phyloP scores from a whole-genome alignment of 73 alveolate species.

The Uronychia binucleata region DNA sequence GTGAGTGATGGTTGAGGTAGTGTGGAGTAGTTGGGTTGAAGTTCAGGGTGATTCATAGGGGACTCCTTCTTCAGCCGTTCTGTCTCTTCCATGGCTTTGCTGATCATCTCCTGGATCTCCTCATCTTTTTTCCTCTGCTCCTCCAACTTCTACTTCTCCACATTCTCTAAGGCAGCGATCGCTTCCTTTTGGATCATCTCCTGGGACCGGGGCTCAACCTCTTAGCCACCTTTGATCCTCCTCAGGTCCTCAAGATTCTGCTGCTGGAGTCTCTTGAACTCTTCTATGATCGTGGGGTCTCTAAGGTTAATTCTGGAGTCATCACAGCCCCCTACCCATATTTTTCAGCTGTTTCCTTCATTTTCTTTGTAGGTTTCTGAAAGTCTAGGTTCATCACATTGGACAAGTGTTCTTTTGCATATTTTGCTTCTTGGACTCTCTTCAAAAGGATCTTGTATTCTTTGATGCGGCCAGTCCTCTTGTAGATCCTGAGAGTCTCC shows the following conservation, averaged over 20 bases:
- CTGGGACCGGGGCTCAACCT: not conserved
- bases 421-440: conserved; percentile 44
- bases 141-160: not conserved
- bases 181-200: conserved; percentile 2
- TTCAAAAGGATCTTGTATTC: conserved; percentile 42
- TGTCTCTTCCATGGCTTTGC: not conserved
- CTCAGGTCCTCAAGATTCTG: conserved; percentile 10
- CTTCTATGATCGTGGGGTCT: conserved; percentile 27
- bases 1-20: no score
- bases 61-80: not conserved
- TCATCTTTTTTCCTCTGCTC: not conserved
- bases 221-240: not conserved
- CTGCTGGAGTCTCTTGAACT: conserved; percentile 4
- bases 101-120: not conserved
- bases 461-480: conserved; percentile 38
- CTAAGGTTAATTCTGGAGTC: not conserved
- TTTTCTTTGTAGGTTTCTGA: conserved; percentile 39
- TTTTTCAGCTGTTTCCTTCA: conserved; percentile 38
- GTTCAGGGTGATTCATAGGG: not conserved
- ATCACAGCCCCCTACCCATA: not conserved
- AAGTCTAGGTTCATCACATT: conserved; percentile 65
- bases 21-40: not conserved
- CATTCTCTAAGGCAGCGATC: not conserved
- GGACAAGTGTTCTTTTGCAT: conserved; percentile 51
- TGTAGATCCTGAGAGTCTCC: conserved; percentile 39